These are phyloP conservation scores for Penicillium aurantiogriseum DNA, from an alignment of 2,329 filamentous ascomycete genomes.

Conservation along the genomic window DNA sequence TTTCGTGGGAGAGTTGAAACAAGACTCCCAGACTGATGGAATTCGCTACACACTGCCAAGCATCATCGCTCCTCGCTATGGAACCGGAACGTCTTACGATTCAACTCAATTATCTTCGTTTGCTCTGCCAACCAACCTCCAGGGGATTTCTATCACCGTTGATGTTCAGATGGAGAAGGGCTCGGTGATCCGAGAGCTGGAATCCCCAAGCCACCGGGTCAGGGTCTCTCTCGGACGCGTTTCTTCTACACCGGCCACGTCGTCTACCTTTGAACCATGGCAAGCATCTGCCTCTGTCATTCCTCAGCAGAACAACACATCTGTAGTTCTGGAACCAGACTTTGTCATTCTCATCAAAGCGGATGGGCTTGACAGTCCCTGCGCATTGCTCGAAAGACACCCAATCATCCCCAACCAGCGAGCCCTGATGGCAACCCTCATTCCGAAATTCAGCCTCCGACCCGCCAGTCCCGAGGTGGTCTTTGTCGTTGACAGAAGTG, in stretches of 20 bases:
- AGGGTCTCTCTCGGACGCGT: constrained; percentile 62
- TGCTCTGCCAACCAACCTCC: constrained; percentile 6
- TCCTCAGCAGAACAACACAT: constrained; percentile 35
- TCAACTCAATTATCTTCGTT: not conserved
- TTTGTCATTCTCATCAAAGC: constrained; percentile 66
- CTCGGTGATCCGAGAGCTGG: constrained; percentile 59
- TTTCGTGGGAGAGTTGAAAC: constrained; percentile 69
- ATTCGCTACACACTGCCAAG: constrained; percentile 69
- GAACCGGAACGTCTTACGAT: constrained; percentile 27
- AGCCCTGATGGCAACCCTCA: constrained; percentile 68
- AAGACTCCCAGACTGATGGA: constrained; percentile 67
- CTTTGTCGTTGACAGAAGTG: constrained; percentile 70
- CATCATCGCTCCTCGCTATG: constrained; percentile 66
- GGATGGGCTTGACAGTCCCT: constrained; percentile 59
- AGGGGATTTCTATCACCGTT: constrained; percentile 55
- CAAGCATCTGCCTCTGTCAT: constrained; percentile 63
- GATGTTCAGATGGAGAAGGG: constrained; percentile 59
- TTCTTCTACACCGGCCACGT: constrained; percentile 42
- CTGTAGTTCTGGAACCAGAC: constrained; percentile 55
- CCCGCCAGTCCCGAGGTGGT: constrained; percentile 61
- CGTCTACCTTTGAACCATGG: constrained; percentile 52
- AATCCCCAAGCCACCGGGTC: constrained; percentile 68
- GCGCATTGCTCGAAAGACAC: constrained; percentile 66
- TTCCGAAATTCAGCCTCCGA: constrained; percentile 66
- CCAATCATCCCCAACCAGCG: constrained; percentile 60